Conservation (phyloP, 495 filamentous ascomycete species). For the Neurospora sp. region DNA sequence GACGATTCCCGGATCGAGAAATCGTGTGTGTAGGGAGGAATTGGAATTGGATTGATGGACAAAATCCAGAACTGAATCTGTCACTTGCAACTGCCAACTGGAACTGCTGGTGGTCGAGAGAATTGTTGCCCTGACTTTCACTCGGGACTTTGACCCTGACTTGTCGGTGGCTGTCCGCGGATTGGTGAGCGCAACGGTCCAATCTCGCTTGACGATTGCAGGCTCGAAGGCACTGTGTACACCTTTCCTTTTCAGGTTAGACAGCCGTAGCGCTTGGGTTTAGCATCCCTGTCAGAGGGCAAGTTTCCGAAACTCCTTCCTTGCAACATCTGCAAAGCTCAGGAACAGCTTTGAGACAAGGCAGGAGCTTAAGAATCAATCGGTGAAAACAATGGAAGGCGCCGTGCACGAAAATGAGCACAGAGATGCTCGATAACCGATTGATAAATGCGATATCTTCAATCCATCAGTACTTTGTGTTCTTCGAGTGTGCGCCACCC, state of each 20-base stretch:
- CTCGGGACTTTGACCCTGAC: neutral
- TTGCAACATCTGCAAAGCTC: neutral
- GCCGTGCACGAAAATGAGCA: too few relatives aligned
- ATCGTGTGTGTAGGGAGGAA: neutral
- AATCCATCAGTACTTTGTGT: neutral
- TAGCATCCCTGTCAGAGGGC: constrained; percentile 7
- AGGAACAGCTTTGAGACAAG: neutral
- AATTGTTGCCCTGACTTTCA: neutral
- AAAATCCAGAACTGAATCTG: neutral
- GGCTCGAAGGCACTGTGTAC: constrained; percentile 8
- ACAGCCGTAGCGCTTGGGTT: neutral
- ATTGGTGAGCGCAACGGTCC: constrained; percentile 17
- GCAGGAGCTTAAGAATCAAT: neutral
- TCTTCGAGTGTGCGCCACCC: neutral
- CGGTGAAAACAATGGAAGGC: neutral
- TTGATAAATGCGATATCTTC: neutral
- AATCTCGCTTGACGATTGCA: constrained; percentile 29
- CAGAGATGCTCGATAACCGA: neutral
- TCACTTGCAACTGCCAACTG: neutral
- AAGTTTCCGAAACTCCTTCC: constrained; percentile 2
- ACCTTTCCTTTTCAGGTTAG: constrained; percentile 21
- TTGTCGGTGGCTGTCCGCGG: constrained; percentile 6
- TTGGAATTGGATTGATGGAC: neutral
- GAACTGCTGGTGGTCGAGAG: neutral
- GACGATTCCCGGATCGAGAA: neutral